phyloP scores from a whole-genome alignment of 768 basidiomycete genomes.

The Lentinula guzmanii region DNA sequence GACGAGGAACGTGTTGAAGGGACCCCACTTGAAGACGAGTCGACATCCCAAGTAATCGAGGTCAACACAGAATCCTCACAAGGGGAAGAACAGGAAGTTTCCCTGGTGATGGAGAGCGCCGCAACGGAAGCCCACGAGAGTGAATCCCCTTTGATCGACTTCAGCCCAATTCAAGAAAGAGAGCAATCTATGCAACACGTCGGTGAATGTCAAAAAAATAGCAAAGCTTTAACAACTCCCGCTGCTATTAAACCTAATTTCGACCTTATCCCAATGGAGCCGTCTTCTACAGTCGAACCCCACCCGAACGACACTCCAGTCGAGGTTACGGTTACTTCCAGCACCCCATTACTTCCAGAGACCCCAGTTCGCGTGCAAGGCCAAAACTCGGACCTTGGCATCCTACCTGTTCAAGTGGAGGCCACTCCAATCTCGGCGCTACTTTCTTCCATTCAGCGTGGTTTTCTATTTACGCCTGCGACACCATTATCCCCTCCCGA shows the following conservation, averaged over 20 bases:
- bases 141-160: background rate
- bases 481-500: constrained; percentile 36
- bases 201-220: too few relatives aligned
- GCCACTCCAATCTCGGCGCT: constrained; percentile 41
- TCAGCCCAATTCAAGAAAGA: background rate
- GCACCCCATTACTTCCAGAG: background rate
- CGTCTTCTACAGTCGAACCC: background rate
- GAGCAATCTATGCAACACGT: background rate
- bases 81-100: background rate
- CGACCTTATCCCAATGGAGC: background rate
- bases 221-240: background rate
- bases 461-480: constrained; percentile 39
- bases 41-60: background rate
- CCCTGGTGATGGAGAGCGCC: background rate
- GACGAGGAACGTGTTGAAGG: background rate
- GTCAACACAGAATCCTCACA: background rate
- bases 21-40: background rate
- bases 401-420: background rate
- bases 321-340: background rate
- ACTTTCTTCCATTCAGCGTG: constrained; percentile 34
- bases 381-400: background rate
- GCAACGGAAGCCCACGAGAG: background rate
- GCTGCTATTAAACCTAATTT: background rate
- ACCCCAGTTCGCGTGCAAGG: background rate
- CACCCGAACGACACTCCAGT: background rate